These are phyloP conservation scores for Arabis hirsuta DNA, from an alignment of 345 rosid species.

Conservation along the genomic window DNA sequence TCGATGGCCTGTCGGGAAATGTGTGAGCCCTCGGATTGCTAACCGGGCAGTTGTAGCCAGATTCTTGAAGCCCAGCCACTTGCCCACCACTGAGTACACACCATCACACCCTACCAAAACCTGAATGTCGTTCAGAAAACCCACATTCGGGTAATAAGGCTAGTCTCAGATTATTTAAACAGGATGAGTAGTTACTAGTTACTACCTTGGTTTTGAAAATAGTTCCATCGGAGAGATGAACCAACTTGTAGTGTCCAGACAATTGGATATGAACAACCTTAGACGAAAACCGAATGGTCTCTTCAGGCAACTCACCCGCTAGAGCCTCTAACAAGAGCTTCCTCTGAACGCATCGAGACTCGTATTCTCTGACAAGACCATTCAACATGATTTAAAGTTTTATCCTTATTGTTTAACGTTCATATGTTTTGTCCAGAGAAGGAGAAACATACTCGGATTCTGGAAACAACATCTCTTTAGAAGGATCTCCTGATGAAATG, in stretches of 20 bases:
- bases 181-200: background rate
- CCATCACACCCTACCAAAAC: constrained; percentile 79
- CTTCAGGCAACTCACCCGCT: constrained; percentile 57
- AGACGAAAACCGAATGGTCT: constrained; percentile 66
- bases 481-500: constrained; percentile 27
- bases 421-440: constrained; percentile 13
- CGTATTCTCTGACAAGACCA: constrained; percentile 49
- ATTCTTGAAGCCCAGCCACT: constrained; percentile 64
- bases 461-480: constrained; percentile 36
- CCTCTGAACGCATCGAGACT: constrained; percentile 62
- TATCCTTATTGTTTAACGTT: background rate
- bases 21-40: constrained; percentile 53
- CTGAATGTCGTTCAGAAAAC: constrained; percentile 42
- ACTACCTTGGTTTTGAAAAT: constrained; percentile 64
- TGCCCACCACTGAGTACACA: constrained; percentile 66
- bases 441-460: constrained; percentile 46
- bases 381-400: constrained; percentile 10
- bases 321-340: constrained; percentile 59
- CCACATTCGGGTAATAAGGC: background rate
- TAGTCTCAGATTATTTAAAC: background rate
- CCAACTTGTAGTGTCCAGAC: constrained; percentile 55
- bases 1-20: constrained; percentile 49
- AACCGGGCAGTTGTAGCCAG: constrained; percentile 47
- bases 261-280: constrained; percentile 67
- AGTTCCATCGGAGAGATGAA: constrained; percentile 67